Conservation (phyloP, 1,284 basidiomycete genomes). For the Sanguinoderma infundibulare region DNA sequence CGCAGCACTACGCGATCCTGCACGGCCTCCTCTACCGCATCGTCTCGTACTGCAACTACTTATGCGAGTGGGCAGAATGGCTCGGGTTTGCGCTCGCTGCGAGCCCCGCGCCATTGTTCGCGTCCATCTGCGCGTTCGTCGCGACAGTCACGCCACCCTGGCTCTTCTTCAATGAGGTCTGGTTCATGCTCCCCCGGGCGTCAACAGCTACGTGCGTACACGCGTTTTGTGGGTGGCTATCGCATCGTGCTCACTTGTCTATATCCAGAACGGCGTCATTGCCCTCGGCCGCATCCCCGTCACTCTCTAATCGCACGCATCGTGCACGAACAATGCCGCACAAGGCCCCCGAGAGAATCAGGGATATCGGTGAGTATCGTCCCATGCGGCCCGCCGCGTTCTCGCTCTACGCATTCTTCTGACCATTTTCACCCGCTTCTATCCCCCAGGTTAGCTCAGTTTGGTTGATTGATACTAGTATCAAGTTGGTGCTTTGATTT, state of each 20-base stretch:
- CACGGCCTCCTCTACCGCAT: constrained; percentile 78
- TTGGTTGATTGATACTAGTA: no score
- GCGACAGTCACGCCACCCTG: constrained; percentile 57
- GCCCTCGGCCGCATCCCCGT: constrained; percentile 30
- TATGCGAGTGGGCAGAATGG: constrained; percentile 93
- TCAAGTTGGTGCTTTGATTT: no score
- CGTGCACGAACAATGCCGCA: no score
- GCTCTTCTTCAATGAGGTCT: constrained; percentile 75
- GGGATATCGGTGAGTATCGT: no score
- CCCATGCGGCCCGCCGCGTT: no score
- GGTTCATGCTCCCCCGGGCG: constrained; percentile 81
- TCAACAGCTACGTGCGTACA: constrained; percentile 30
- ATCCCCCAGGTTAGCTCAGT: no score
- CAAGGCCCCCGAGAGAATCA: no score
- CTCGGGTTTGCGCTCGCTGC: constrained; percentile 77
- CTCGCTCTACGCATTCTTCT: no score
- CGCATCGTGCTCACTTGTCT: not conserved
- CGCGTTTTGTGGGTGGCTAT: no score
- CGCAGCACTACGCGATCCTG: constrained; percentile 78
- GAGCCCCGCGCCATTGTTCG: constrained; percentile 42
- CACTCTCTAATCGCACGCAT: constrained; percentile 17
- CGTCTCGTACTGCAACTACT: constrained; percentile 93
- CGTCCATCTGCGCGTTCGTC: constrained; percentile 34
- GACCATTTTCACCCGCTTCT: no score
- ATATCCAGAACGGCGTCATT: constrained; percentile 25